These are phyloP conservation scores for Cryptococcus sp. DNA, from an alignment of 1,284 basidiomycete species.

Conservation along the genomic window DNA sequence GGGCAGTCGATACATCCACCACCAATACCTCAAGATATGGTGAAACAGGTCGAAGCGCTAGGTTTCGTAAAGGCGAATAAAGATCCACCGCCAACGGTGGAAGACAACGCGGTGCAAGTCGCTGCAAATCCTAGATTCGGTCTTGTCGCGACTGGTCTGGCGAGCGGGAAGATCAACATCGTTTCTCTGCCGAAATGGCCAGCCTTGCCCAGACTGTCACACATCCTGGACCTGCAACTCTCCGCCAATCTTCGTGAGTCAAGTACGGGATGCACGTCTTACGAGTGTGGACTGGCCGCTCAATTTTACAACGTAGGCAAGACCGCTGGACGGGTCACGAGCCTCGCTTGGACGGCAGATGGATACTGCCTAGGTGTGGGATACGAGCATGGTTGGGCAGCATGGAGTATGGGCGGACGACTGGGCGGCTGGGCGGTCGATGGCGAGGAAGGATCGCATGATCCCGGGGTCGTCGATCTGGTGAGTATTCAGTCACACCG, in stretches of 20 bases:
- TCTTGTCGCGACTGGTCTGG: conserved; percentile 76
- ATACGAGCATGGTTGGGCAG: conserved; percentile 84
- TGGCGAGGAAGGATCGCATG: conserved; percentile 40
- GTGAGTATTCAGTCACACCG: conserved; percentile 27
- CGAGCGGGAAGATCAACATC: conserved; percentile 59
- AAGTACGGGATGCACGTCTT: too few species aligned
- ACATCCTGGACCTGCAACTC: conserved; percentile 32
- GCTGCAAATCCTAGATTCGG: conserved; percentile 83
- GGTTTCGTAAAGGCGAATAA: conserved; percentile 60
- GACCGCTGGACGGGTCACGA: conserved; percentile 67
- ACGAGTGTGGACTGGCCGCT: conserved; percentile 22
- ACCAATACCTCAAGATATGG: conserved; percentile 7
- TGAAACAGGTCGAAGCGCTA: conserved; percentile 21
- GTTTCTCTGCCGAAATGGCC: conserved; percentile 53
- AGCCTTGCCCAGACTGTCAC: conserved; percentile 28
- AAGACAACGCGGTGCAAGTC: conserved; percentile 62
- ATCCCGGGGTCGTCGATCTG: conserved; percentile 55
- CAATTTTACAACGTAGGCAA: conserved; percentile 37
- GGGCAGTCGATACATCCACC: conserved; percentile 25
- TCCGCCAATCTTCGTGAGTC: conserved; percentile 45
- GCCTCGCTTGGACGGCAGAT: conserved; percentile 89
- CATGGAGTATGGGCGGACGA: conserved; percentile 88
- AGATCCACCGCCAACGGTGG: conserved; percentile 68
- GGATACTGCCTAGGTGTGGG: conserved; percentile 97
- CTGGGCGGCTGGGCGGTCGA: conserved; percentile 64